phyloP scores from a whole-genome alignment of 805 yeast genomes.

The Wickerhamomyces strasburgensis region DNA sequence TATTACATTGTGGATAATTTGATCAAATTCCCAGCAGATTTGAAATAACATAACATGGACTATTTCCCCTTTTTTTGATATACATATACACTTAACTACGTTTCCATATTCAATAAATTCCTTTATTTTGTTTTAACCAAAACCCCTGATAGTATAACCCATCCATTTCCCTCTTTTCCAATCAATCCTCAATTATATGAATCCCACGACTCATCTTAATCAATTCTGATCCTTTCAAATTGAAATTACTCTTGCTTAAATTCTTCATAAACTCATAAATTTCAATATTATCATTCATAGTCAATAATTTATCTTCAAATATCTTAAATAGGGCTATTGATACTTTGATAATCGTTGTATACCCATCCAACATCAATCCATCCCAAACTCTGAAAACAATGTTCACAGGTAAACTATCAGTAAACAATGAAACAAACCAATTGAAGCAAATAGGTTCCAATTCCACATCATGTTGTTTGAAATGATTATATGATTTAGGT shows the following conservation, averaged over 20 bases:
- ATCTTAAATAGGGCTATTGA: constrained; percentile 34
- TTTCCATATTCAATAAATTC: not conserved
- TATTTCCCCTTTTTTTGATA: too few species aligned
- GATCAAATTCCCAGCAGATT: constrained; percentile 47
- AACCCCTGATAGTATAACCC: too few species aligned
- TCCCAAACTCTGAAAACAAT: constrained; percentile 51
- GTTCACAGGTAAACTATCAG: constrained; percentile 46
- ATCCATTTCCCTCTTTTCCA: not conserved
- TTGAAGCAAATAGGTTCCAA: constrained; percentile 46
- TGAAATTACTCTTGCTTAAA: constrained; percentile 23
- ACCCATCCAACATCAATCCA: constrained; percentile 37
- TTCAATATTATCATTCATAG: constrained; percentile 25
- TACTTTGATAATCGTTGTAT: constrained; percentile 30
- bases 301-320: constrained; percentile 30
- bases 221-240: constrained; percentile 23
- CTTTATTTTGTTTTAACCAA: too few species aligned
- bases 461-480: constrained; percentile 33
- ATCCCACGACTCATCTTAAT: constrained; percentile 13
- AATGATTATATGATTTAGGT: constrained; percentile 37
- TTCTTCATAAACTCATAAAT: constrained; percentile 34
- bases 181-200: too few species aligned
- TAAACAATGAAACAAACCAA: constrained; percentile 54
- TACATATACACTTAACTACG: too few species aligned
- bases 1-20: constrained; percentile 68
- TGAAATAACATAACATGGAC: not conserved